A percentile compares a stretch with the other conserved stretches of the same genome.
phyloP scores from a whole-genome alignment of 768 basidiomycete species.

The Auricularia sp. region DNA sequence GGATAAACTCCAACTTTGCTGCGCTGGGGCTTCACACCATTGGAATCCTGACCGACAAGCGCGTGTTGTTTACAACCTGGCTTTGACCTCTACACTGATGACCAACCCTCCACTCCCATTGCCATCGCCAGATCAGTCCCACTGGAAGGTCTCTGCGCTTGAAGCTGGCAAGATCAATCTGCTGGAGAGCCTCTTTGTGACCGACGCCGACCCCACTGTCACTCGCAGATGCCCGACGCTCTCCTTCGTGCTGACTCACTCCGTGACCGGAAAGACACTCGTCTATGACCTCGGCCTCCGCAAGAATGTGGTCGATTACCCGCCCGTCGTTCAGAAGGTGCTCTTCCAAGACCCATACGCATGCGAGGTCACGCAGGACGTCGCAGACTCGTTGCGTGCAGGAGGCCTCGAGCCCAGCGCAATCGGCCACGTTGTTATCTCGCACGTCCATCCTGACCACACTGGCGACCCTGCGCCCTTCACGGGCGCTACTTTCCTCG shows the following conservation, averaged over 20 bases:
- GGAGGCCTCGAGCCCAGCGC: constrained; percentile 9
- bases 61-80: too few relatives aligned
- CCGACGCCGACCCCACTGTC: constrained; percentile 5
- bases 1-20: too few relatives aligned
- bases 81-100: too few relatives aligned
- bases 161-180: constrained; percentile 39
- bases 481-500: constrained; percentile 8
- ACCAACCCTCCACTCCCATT: not conserved
- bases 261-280: constrained; percentile 2
- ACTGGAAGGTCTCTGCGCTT: constrained; percentile 45
- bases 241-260: constrained; percentile 11
- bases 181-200: constrained; percentile 18
- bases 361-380: constrained; percentile 3
- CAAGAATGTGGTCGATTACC: not conserved
- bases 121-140: constrained; percentile 12
- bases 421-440: constrained; percentile 3
- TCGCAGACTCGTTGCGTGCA: constrained; percentile 7
- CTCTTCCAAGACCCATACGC: not conserved
- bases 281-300: constrained; percentile 13
- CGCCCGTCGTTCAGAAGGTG: not conserved
- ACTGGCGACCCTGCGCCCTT: constrained; percentile 9
- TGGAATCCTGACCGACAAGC: too few relatives aligned
- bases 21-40: too few relatives aligned
- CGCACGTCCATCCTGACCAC: constrained; percentile 13
- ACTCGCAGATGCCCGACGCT: constrained; percentile 8